Conservation (phyloP, 2,329 filamentous ascomycete genomes). For the Thelonectria olida region DNA sequence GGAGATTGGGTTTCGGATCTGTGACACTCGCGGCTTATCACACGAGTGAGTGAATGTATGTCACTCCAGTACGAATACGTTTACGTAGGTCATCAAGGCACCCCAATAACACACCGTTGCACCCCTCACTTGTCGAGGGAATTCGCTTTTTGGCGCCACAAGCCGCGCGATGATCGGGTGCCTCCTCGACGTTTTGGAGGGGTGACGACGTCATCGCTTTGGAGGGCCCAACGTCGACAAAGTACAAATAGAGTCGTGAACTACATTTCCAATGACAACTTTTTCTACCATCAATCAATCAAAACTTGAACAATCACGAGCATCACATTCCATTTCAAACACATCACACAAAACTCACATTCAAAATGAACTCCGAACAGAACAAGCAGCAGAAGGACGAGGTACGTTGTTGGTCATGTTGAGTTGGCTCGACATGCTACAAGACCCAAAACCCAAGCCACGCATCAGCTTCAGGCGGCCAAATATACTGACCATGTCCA, state of each 20-base stretch:
- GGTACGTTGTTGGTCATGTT: slow-evolving; percentile 22
- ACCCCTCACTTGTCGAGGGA: not conserved
- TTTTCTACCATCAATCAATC: not conserved
- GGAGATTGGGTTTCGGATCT: not conserved
- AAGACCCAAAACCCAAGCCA: not conserved
- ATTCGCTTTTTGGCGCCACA: slow-evolving; percentile 24
- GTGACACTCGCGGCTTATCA: not conserved
- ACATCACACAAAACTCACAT: slow-evolving; percentile 3
- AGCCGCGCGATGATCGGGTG: slow-evolving; percentile 30
- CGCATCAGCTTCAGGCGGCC: not conserved
- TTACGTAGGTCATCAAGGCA: too few relatives aligned
- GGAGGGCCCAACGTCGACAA: slow-evolving; percentile 1
- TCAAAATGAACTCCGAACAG: slow-evolving; percentile 34
- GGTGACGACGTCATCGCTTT: slow-evolving; percentile 39
- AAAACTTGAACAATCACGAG: not conserved
- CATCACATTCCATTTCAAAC: slow-evolving; percentile 1
- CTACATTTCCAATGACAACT: slow-evolving; percentile 7
- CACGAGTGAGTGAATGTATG: not conserved
- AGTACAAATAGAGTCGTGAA: slow-evolving; percentile 36
- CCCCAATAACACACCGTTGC: too few relatives aligned
- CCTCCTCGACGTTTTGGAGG: slow-evolving; percentile 9
- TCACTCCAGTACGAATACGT: not conserved
- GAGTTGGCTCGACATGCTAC: not conserved
- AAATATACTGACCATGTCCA: slow-evolving; percentile 18
- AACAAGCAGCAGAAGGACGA: slow-evolving; percentile 45